phyloP scores from a whole-genome alignment of 2,329 filamentous ascomycete genomes.

The Alternaria sp. region DNA sequence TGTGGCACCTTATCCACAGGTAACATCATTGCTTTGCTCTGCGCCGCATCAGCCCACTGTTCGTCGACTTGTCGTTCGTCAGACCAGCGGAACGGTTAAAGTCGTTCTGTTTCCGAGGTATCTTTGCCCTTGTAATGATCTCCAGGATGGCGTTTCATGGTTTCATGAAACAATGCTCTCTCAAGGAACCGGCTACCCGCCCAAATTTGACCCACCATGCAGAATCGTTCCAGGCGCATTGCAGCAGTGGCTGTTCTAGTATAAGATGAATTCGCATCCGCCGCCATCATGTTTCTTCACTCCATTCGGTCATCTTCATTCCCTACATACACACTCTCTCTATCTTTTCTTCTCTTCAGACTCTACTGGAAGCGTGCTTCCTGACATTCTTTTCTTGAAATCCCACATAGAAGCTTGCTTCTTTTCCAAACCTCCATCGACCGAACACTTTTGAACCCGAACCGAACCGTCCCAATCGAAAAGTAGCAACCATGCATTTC shows the following conservation, averaged over 20 bases:
- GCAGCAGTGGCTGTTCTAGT: background rate
- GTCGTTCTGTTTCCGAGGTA: conserved; percentile 2
- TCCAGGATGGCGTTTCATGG: conserved; percentile 36
- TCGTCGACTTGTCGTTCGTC: background rate
- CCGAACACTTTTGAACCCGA: conserved; percentile 2
- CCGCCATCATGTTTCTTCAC: background rate
- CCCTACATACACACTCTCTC: conserved; percentile 13
- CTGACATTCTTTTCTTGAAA: conserved; percentile 30
- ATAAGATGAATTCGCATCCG: conserved; percentile 9
- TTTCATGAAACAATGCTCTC: conserved; percentile 25
- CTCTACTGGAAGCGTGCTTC: conserved; percentile 33
- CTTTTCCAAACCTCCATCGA: background rate
- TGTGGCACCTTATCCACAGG: background rate
- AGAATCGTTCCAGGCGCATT: background rate
- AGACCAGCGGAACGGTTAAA: conserved; percentile 1
- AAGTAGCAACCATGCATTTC: conserved; percentile 31
- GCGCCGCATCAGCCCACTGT: conserved; percentile 1
- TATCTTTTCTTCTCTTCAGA: conserved; percentile 12
- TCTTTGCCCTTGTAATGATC: conserved; percentile 26
- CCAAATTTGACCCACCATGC: conserved; percentile 5
- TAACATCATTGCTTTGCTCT: background rate
- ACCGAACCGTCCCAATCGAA: background rate
- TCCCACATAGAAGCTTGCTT: conserved; percentile 26
- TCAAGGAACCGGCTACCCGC: background rate
- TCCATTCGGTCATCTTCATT: conserved; percentile 17